phyloP scores from a whole-genome alignment of 2,329 filamentous ascomycete genomes.

The Claviceps monticola region DNA sequence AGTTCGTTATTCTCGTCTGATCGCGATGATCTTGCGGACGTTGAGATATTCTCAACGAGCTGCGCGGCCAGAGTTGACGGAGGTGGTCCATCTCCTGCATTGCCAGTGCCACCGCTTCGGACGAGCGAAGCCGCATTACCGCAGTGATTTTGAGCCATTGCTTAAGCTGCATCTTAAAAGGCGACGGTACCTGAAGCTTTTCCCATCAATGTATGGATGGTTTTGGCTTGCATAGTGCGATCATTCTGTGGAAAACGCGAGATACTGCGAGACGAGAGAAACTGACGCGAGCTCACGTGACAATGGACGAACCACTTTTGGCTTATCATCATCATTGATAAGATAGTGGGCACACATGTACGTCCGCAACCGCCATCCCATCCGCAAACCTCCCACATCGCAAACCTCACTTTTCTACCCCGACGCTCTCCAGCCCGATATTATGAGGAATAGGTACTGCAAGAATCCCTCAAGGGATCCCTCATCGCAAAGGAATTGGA shows the following conservation, averaged over 20 bases:
- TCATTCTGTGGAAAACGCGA: not conserved
- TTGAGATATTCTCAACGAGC: conserved; percentile 67
- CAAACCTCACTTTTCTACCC: no score
- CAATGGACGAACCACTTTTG: not conserved
- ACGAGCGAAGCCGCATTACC: conserved; percentile 10
- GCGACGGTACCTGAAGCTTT: not conserved
- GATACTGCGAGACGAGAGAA: not conserved
- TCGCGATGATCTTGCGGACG: conserved; percentile 45
- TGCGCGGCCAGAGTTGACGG: conserved; percentile 81
- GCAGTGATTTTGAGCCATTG: conserved; percentile 16
- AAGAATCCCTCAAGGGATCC: no score
- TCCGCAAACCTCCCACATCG: no score
- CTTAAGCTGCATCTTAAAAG: conserved; percentile 13
- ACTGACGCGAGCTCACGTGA: conserved; percentile 6
- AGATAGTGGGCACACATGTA: no score
- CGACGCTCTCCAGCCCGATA: no score
- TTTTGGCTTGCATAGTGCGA: not conserved
- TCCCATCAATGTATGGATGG: not conserved
- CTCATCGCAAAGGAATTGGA: no score
- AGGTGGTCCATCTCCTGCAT: conserved; percentile 24
- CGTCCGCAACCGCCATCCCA: no score
- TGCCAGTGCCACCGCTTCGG: conserved; percentile 8
- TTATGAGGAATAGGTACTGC: no score
- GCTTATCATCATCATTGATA: no score
- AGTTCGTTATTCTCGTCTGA: conserved; percentile 60